Evolutionary conservation across 768 basidiomycete genomes (phyloP), one percentile per base, ranked within the genome.

Genomic region (Termitomyces sp.): DNA sequence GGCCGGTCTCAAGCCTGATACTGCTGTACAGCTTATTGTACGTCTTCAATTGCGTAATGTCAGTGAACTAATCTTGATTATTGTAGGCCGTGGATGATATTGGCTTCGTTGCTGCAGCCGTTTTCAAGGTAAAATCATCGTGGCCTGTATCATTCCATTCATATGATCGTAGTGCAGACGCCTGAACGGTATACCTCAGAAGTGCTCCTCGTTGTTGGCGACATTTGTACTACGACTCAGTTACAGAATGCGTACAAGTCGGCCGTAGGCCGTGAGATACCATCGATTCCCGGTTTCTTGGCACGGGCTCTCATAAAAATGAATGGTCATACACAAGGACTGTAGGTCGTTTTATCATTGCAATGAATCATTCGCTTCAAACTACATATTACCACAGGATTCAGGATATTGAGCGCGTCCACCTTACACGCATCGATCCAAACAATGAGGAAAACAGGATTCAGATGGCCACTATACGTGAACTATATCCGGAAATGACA

Each of bases 21-120:
- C 74, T 1, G 70, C 69, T 24, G 35, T 74, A 1, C 69, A 69
- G 43, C 54, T 76, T 18, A 65, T 77, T 38, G 76, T 76, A 61
- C 56, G 74, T 68, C 22, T 6, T 13, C 6, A 9, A 24, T 41
- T 2, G 24, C 11, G n/a, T 1, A 16, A 45, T 30, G 11, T 18
- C 11, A 41, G 2, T 50, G 14, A 50, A 36, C n/a, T 26, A 26
- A 28, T 54, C 5, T 3, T 45, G 6, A 13, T 32, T n/a, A 22
- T 48, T 6, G 2, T 32, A 74, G 72, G 71, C 68, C 26, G 67
- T 58, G 20, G 71, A 72, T 22, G 73, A 72, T 55, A 73, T 71
- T 56, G 73, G 74, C 6, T 61, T 60, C 20, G 70, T 76, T 38
- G 73, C 70, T 18, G 68, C 68, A 13, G 70, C 62, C 0, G 66